Evolutionary conservation across 2,329 filamentous ascomycete genomes (phyloP).

Genomic region (Talaromyces sp.): DNA sequence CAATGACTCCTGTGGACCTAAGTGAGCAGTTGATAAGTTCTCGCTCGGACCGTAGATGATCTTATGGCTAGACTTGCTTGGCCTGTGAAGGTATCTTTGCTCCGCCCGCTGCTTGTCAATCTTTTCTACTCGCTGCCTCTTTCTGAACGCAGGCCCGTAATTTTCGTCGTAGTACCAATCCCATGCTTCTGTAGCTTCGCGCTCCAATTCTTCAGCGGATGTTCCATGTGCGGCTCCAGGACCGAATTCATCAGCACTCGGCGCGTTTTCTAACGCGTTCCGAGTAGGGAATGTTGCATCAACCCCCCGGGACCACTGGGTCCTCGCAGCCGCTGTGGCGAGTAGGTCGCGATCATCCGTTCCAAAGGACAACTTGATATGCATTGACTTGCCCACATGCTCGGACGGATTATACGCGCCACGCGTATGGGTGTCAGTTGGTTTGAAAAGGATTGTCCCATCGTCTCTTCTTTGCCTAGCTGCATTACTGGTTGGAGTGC

Average conservation of each 20-base stretch:
- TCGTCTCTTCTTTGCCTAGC: conserved; percentile 20
- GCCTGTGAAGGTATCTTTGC: conserved; percentile 41
- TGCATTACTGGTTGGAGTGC: background rate
- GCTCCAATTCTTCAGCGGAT: conserved; percentile 38
- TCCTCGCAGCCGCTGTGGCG: conserved; percentile 47
- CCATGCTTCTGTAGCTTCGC: conserved; percentile 49
- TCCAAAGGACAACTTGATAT: conserved; percentile 52
- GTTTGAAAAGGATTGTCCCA: conserved; percentile 23
- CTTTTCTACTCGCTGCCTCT: conserved; percentile 37
- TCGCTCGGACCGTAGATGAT: conserved; percentile 52
- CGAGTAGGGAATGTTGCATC: conserved; percentile 53
- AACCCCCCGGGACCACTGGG: conserved; percentile 47
- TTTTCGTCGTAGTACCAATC: conserved; percentile 52
- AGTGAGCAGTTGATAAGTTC: conserved; percentile 41
- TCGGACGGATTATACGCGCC: conserved; percentile 36
- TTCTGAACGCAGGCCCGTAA: conserved; percentile 41
- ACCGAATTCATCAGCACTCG: conserved; percentile 31
- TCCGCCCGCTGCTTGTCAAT: conserved; percentile 39
- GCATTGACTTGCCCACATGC: conserved; percentile 42
- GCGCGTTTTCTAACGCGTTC: conserved; percentile 30
- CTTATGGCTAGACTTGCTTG: conserved; percentile 33
- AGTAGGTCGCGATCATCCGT: conserved; percentile 49
- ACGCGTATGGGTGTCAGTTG: conserved; percentile 34
- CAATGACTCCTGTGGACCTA: conserved; percentile 44
- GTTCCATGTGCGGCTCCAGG: conserved; percentile 46